Conservation (phyloP, 2,329 filamentous ascomycete genomes). For the Aspergillus fructus region DNA sequence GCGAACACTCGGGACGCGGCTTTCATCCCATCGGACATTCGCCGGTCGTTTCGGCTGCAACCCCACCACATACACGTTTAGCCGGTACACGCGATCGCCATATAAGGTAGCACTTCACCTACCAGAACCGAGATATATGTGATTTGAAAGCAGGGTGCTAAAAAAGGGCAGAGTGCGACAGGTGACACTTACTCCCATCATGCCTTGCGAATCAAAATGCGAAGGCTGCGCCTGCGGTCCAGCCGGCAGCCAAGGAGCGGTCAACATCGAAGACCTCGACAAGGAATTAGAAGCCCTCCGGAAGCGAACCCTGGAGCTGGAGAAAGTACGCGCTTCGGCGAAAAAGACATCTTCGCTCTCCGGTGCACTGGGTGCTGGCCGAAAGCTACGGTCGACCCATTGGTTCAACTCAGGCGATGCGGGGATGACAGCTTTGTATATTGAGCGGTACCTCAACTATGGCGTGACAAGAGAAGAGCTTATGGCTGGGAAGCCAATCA, state of each 20-base stretch:
- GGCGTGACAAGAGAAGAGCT: conserved; percentile 52
- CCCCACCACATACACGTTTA: neutral
- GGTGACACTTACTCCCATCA: neutral
- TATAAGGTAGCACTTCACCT: conserved; percentile 7
- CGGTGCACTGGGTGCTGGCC: conserved; percentile 10
- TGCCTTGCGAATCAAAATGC: conserved; percentile 25
- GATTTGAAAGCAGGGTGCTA: neutral
- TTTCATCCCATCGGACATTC: conserved; percentile 15
- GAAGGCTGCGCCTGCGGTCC: conserved; percentile 35
- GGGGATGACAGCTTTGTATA: conserved; percentile 49
- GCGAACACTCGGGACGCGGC: conserved; percentile 2
- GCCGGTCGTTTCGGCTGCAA: conserved; percentile 13
- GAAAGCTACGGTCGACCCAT: conserved; percentile 40
- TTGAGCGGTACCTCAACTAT: conserved; percentile 53
- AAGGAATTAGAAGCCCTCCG: conserved; percentile 39
- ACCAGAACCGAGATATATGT: neutral
- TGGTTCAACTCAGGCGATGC: conserved; percentile 49
- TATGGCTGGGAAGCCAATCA: conserved; percentile 51
- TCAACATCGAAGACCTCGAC: conserved; percentile 44
- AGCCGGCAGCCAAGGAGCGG: conserved; percentile 16
- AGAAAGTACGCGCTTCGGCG: conserved; percentile 31
- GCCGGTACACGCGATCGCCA: neutral
- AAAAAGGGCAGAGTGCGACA: neutral
- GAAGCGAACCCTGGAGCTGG: conserved; percentile 38
- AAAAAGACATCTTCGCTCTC: conserved; percentile 14